Evolutionary conservation across 345 rosid genomes (phyloP).

Genomic region (Arabis alpina): DNA sequence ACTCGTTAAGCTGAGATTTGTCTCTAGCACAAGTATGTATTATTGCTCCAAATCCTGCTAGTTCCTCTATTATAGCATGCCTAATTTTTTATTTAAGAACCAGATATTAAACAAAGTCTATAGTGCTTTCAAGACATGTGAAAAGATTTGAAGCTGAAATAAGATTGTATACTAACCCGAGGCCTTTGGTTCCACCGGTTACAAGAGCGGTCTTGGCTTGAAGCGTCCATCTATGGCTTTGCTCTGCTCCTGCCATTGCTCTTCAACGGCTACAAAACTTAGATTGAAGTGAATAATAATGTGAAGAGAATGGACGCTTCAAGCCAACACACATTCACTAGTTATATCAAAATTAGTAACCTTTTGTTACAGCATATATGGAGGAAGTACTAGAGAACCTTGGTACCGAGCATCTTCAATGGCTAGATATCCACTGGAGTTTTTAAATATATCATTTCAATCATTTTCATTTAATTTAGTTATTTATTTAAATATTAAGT

Average conservation of each 20-base stretch:
- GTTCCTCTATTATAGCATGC: conserved; percentile 68
- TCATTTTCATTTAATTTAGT: too few relatives aligned
- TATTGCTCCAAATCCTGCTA: conserved; percentile 64
- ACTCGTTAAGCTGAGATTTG: conserved; percentile 55
- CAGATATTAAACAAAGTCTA: neutral
- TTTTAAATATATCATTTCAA: neutral
- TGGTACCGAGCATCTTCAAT: too few relatives aligned
- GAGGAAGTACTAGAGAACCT: conserved; percentile 44
- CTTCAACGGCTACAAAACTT: neutral
- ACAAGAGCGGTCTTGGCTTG: conserved; percentile 63
- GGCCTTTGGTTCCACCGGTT: conserved; percentile 73
- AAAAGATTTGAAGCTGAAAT: neutral
- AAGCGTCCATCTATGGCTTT: conserved; percentile 69
- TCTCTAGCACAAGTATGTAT: conserved; percentile 75
- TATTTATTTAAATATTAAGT: too few relatives aligned
- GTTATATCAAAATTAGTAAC: conserved; percentile 9
- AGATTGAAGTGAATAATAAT: neutral
- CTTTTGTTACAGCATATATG: conserved; percentile 46
- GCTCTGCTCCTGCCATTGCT: conserved; percentile 39
- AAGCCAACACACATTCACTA: conserved; percentile 2
- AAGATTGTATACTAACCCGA: conserved; percentile 45
- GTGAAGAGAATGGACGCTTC: too few relatives aligned
- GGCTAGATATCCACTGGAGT: too few relatives aligned
- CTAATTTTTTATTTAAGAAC: conserved; percentile 34
- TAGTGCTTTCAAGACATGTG: neutral